Conservation (phyloP, 2,329 filamentous ascomycete genomes). For the Aspergillus neotritici region DNA sequence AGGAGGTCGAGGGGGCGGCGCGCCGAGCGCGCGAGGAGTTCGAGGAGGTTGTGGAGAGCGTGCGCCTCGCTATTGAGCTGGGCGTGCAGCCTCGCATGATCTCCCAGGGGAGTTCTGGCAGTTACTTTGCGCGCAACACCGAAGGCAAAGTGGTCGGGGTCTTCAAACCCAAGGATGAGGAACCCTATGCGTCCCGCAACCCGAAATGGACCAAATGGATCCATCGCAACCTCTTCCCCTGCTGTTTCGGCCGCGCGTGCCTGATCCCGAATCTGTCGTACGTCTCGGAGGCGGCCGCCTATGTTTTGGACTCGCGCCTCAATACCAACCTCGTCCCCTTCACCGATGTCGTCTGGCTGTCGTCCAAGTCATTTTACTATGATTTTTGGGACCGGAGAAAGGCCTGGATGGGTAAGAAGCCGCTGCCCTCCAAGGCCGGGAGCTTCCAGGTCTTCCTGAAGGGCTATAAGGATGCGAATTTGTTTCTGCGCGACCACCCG, state of each 20-base stretch:
- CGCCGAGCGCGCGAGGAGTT: slow-evolving; percentile 75
- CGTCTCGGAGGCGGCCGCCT: slow-evolving; percentile 94
- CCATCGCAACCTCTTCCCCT: slow-evolving; percentile 93
- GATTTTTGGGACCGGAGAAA: slow-evolving; percentile 93
- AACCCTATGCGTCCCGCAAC: slow-evolving; percentile 93
- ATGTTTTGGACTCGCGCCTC: slow-evolving; percentile 85
- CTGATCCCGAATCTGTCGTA: slow-evolving; percentile 97
- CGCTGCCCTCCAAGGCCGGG: slow-evolving; percentile 81
- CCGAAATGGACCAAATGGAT: slow-evolving; percentile 99
- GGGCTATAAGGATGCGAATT: slow-evolving; percentile 92
- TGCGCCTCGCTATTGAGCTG: slow-evolving; percentile 81
- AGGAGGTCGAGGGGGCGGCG: slow-evolving; percentile 50
- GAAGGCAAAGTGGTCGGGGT: slow-evolving; percentile 94
- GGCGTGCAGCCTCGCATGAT: slow-evolving; percentile 94
- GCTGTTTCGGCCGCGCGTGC: slow-evolving; percentile 91
- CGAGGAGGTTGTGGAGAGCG: slow-evolving; percentile 81
- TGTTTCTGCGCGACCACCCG: slow-evolving; percentile 89
- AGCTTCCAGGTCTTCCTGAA: slow-evolving; percentile 98
- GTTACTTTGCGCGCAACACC: slow-evolving; percentile 90
- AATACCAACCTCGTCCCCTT: slow-evolving; percentile 91
- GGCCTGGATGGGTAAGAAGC: slow-evolving; percentile 80
- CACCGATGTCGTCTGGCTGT: slow-evolving; percentile 88
- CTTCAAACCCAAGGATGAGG: slow-evolving; percentile 98
- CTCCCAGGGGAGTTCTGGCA: slow-evolving; percentile 92
- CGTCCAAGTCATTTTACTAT: slow-evolving; percentile 96